phyloP scores from a whole-genome alignment of 306 rosid species.

The Quercus cerris region DNA sequence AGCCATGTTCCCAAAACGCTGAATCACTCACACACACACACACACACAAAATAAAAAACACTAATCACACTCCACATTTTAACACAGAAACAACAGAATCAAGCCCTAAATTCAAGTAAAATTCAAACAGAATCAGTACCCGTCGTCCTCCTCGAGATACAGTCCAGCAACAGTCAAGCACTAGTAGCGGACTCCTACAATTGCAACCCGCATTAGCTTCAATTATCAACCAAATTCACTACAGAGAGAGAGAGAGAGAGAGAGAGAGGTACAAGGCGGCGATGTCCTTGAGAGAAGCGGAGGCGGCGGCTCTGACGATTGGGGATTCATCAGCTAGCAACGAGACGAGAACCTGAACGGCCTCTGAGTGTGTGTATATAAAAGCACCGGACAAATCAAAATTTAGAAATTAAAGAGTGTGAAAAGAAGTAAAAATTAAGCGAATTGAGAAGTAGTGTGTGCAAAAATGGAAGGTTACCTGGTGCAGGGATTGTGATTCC shows the following conservation, averaged over 20 bases:
- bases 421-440: constrained; percentile 9
- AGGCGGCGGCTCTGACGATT: constrained; percentile 70
- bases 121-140: constrained; percentile 33
- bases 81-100: background rate
- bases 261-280: constrained; percentile 54
- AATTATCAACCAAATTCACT: constrained; percentile 4
- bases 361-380: constrained; percentile 44
- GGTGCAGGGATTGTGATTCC: constrained; percentile 63
- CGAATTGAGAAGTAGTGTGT: background rate
- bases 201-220: background rate
- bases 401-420: constrained; percentile 15
- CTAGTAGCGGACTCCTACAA: constrained; percentile 70
- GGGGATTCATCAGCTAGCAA: constrained; percentile 79
- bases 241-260: background rate
- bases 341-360: constrained; percentile 81
- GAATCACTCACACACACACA: constrained; percentile 3
- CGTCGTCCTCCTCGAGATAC: constrained; percentile 92
- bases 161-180: constrained; percentile 80
- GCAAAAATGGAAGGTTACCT: constrained; percentile 36
- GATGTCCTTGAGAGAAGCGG: constrained; percentile 78
- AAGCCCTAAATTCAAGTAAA: background rate
- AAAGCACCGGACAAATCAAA: constrained; percentile 5
- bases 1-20: constrained; percentile 96
- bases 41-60: background rate
- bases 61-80: background rate